Percentiles rank a stretch among this genome's conserved stretches.
phyloP scores from a whole-genome alignment of 805 yeast genomes.

The Zygosaccharomyces bailii region DNA sequence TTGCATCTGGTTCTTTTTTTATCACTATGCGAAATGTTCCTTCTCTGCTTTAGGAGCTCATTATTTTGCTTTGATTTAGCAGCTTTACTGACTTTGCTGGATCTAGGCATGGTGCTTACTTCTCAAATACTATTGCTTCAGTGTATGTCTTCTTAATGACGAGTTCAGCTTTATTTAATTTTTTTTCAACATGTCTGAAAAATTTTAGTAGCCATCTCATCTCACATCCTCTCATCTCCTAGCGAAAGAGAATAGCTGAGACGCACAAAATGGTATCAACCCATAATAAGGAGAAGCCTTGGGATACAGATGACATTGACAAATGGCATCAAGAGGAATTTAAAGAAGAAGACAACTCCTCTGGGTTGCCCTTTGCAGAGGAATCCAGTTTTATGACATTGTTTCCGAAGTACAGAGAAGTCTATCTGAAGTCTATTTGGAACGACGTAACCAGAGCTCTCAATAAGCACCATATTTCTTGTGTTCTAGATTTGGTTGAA shows the following conservation, averaged over 20 bases:
- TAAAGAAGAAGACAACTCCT: constrained; percentile 80
- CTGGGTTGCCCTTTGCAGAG: constrained; percentile 89
- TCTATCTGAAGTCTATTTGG: constrained; percentile 85
- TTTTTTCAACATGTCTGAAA: constrained; percentile 4
- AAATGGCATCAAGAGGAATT: constrained; percentile 90
- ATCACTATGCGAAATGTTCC: constrained; percentile 21
- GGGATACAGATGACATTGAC: constrained; percentile 95
- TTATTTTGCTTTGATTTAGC: constrained; percentile 1
- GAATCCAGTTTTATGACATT: constrained; percentile 92
- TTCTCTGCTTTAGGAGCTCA: constrained; percentile 9
- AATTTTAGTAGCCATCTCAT: constrained; percentile 8
- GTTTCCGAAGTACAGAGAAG: constrained; percentile 95
- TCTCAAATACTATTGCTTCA: constrained; percentile 5
- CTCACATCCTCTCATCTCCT: constrained; percentile 7
- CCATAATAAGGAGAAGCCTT: constrained; percentile 91
- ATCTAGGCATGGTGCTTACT: constrained; percentile 10
- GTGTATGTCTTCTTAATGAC: constrained; percentile 6
- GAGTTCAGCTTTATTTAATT: not conserved
- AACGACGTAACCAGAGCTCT: constrained; percentile 83
- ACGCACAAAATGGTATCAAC: constrained; percentile 70
- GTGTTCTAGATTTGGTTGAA: constrained; percentile 85
- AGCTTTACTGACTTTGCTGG: constrained; percentile 5
- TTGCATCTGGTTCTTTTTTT: constrained; percentile 28
- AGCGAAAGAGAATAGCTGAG: not conserved
- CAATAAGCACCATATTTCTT: constrained; percentile 70